Evolutionary conservation across 257 asterid species (phyloP).

Genomic region (Scutellaria galericulata): DNA sequence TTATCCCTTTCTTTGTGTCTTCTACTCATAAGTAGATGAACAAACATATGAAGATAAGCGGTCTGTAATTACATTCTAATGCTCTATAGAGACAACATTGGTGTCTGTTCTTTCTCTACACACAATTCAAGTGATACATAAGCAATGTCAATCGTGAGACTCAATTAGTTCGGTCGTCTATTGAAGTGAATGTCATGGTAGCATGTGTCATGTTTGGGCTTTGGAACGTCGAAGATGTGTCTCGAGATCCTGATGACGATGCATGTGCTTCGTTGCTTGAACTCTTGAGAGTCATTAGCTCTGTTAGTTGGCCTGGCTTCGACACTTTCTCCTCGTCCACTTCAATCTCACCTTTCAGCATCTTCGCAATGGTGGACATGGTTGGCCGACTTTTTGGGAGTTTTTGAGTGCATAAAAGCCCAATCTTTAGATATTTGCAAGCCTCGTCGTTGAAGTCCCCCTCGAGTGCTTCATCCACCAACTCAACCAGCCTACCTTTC

Average conservation of each 20-base stretch:
- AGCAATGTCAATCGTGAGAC: neutral
- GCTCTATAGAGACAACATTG: too few relatives aligned
- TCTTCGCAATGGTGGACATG: conserved; percentile 62
- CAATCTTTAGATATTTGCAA: conserved; percentile 60
- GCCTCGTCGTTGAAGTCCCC: conserved; percentile 54
- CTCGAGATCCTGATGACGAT: conserved; percentile 42
- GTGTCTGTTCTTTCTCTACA: too few relatives aligned
- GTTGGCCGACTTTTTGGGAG: conserved; percentile 65
- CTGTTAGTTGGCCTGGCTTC: conserved; percentile 58
- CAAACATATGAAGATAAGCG: too few relatives aligned
- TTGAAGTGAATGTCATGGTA: conserved; percentile 67
- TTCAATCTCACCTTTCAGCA: conserved; percentile 63
- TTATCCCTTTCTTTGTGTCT: too few relatives aligned
- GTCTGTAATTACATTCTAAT: too few relatives aligned
- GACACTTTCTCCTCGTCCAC: conserved; percentile 49
- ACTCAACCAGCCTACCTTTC: conserved; percentile 49
- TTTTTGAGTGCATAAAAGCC: conserved; percentile 75
- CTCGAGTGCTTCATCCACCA: conserved; percentile 57
- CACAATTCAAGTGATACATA: too few relatives aligned
- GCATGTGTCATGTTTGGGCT: conserved; percentile 50
- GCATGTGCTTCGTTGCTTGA: conserved; percentile 31
- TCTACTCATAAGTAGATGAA: too few relatives aligned
- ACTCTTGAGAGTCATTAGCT: conserved; percentile 41
- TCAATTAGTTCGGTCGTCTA: conserved; percentile 60
- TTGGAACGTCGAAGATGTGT: conserved; percentile 44